Conservation (phyloP, 2,329 filamentous ascomycete genomes). For the Colletotrichum sp. region DNA sequence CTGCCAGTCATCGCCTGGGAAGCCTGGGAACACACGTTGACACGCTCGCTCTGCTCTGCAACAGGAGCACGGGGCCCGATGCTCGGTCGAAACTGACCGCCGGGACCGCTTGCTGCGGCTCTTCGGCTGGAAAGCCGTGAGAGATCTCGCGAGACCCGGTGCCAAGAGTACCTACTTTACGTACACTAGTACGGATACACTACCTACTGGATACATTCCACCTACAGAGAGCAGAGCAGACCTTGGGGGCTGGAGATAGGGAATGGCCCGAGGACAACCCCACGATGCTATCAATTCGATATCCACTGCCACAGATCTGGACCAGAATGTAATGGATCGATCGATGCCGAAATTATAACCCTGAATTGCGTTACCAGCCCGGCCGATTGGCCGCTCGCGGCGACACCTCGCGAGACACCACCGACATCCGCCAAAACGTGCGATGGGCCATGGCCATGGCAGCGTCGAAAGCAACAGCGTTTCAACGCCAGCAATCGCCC, state of each 20-base stretch:
- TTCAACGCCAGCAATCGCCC: background rate
- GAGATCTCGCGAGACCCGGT: background rate
- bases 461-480: background rate
- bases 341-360: background rate
- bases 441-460: background rate
- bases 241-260: background rate
- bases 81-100: constrained; percentile 2
- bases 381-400: background rate
- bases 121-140: background rate
- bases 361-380: background rate
- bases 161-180: background rate
- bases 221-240: background rate
- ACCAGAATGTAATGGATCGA: background rate
- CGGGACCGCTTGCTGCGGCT: constrained; percentile 3
- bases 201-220: background rate
- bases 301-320: background rate
- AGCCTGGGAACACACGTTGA: background rate
- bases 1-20: background rate
- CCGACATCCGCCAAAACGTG: background rate
- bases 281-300: background rate
- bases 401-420: background rate
- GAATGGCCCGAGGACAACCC: background rate
- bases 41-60: background rate
- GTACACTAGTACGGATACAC: background rate
- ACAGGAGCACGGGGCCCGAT: background rate